A percentile compares a stretch with the other conserved stretches of the same genome.
These are phyloP conservation scores for Hemileia vastatrix DNA, from an alignment of 1,284 basidiomycete genomes.

Conservation along the genomic window DNA sequence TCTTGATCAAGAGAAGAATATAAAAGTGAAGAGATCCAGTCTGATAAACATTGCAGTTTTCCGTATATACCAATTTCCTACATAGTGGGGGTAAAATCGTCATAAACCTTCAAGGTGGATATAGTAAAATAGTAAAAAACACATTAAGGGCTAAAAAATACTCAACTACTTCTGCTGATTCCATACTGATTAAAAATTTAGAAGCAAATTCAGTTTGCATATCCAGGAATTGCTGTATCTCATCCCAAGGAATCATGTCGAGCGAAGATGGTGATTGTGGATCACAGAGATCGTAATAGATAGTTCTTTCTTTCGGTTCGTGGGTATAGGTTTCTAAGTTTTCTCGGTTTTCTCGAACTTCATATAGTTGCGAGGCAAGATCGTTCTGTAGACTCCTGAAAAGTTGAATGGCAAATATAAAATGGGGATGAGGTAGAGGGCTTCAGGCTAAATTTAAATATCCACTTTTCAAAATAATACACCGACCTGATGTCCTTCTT, in stretches of 20 bases:
- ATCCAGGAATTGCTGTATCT: constrained; percentile 4
- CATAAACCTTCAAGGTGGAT: too few species aligned
- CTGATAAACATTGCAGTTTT: constrained; percentile 17
- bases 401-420: too few species aligned
- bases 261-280: background rate
- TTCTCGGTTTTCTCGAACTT: constrained; percentile 57
- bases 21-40: constrained; percentile 24
- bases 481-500: constrained; percentile 28
- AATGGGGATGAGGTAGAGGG: too few species aligned
- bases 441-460: constrained; percentile 23
- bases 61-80: constrained; percentile 18
- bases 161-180: too few species aligned
- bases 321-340: constrained; percentile 57
- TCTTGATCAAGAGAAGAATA: constrained; percentile 4
- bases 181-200: constrained; percentile 6
- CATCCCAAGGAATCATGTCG: constrained; percentile 10
- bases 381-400: constrained; percentile 58
- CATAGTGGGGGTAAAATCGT: too few species aligned
- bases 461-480: background rate
- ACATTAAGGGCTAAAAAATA: too few species aligned
- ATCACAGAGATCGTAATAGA: constrained; percentile 5
- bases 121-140: too few species aligned
- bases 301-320: constrained; percentile 43
- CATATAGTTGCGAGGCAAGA: constrained; percentile 61
- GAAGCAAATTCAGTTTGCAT: constrained; percentile 8